Percentiles rank a stretch among this genome's conserved stretches.
Evolutionary conservation across 1,284 basidiomycete genomes (phyloP).

Genomic region (Microbotryum scabiosae): DNA sequence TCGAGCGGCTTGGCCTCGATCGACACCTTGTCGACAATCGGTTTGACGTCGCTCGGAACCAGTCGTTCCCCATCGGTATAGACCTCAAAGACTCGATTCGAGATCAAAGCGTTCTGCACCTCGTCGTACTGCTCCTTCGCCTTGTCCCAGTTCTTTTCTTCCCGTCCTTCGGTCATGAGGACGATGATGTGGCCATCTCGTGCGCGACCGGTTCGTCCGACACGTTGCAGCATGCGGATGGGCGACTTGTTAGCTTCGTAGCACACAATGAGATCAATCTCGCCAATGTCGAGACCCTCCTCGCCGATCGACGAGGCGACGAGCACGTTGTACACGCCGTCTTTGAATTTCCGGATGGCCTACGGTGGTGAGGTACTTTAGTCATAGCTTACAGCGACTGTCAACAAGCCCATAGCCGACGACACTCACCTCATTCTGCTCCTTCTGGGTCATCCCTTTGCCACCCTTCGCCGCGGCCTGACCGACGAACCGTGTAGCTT

Average conservation of each 20-base stretch:
- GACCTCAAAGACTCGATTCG: conserved; percentile 72
- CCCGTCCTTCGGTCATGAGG: conserved; percentile 81
- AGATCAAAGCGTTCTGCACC: conserved; percentile 80
- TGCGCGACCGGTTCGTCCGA: conserved; percentile 92
- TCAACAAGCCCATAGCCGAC: not conserved
- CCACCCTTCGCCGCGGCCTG: conserved; percentile 80
- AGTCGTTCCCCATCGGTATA: conserved; percentile 85
- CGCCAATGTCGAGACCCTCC: conserved; percentile 98
- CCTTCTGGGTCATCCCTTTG: conserved; percentile 81
- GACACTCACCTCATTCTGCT: conserved; percentile 68
- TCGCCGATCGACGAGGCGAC: conserved; percentile 97
- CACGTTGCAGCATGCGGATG: conserved; percentile 94
- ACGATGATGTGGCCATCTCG: conserved; percentile 83
- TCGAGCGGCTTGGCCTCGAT: conserved; percentile 48
- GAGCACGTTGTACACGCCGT: conserved; percentile 78
- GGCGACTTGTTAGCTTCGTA: conserved; percentile 96
- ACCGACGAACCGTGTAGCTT: conserved; percentile 78
- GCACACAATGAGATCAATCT: conserved; percentile 93
- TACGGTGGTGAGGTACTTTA: conserved; percentile 38
- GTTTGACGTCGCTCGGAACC: conserved; percentile 67
- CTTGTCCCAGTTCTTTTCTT: conserved; percentile 78
- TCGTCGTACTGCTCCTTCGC: conserved; percentile 80
- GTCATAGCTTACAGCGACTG: not conserved
- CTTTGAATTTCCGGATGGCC: conserved; percentile 79
- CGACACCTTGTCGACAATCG: conserved; percentile 65